phyloP scores from a whole-genome alignment of 768 basidiomycete species.

The Cystobasidium onofrii region DNA sequence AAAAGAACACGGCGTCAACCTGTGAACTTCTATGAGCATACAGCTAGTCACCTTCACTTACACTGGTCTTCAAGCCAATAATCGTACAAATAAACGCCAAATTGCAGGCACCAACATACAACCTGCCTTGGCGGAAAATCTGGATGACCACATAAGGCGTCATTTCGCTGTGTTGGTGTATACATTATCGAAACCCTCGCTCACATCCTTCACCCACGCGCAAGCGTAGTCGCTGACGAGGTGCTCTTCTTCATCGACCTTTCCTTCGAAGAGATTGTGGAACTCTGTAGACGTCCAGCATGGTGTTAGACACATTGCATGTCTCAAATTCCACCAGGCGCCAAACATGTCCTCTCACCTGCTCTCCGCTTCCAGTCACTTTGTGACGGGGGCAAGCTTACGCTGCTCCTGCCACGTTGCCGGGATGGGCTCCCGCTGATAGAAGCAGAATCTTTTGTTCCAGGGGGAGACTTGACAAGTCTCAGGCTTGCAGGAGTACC shows the following conservation, averaged over 20 bases:
- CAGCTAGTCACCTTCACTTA: not conserved
- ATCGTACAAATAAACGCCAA: conserved; percentile 27
- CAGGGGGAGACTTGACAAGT: not conserved
- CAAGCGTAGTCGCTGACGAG: conserved; percentile 26
- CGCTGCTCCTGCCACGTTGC: not conserved
- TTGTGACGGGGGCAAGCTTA: conserved; percentile 5
- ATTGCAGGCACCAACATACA: conserved; percentile 22
- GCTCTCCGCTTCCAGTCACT: conserved; percentile 31
- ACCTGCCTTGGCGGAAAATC: conserved; percentile 20
- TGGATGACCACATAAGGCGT: not conserved
- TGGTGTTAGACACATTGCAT: not conserved
- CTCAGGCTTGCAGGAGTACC: not conserved
- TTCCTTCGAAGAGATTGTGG: conserved; percentile 27
- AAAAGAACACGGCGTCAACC: too few species aligned
- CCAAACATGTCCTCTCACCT: not conserved
- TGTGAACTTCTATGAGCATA: too few species aligned
- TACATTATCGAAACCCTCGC: too few species aligned
- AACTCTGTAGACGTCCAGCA: conserved; percentile 1
- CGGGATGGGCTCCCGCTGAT: not conserved
- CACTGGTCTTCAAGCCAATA: conserved; percentile 26
- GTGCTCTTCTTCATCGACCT: conserved; percentile 15
- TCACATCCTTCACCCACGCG: conserved; percentile 26
- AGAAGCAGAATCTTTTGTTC: not conserved
- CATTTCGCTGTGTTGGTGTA: too few species aligned
- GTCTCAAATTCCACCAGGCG: too few species aligned